phyloP scores from a whole-genome alignment of 306 rosid species.

The Prunus armeniaca region DNA sequence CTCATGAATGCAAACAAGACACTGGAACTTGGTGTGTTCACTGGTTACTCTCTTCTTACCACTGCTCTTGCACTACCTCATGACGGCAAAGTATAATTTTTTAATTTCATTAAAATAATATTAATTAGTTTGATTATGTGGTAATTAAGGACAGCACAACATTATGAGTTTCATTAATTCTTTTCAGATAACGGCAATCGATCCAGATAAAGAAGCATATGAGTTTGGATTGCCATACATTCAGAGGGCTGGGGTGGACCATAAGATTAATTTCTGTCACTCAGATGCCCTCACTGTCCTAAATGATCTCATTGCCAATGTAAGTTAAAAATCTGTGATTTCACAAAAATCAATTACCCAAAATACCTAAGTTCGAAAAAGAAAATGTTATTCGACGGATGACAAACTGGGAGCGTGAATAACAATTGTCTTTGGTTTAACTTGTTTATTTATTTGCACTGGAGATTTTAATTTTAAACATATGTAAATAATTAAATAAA shows the following conservation, averaged over 20 bases:
- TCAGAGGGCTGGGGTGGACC: constrained; percentile 50
- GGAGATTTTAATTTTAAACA: background rate
- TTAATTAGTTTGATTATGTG: too few relatives aligned
- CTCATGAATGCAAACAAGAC: constrained; percentile 59
- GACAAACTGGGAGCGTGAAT: too few relatives aligned
- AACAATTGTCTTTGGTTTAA: too few relatives aligned
- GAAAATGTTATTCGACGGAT: background rate
- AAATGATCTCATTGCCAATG: constrained; percentile 35
- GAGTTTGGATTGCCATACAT: constrained; percentile 53
- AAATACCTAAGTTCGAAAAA: too few relatives aligned
- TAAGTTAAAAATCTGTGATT: constrained; percentile 13
- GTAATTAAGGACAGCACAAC: too few relatives aligned
- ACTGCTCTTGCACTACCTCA: constrained; percentile 59
- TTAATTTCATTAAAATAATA: background rate
- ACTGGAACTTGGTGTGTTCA: constrained; percentile 57
- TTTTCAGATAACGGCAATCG: constrained; percentile 41
- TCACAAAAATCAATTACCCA: too few relatives aligned
- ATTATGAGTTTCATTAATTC: background rate
- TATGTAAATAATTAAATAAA: background rate
- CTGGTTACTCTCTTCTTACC: constrained; percentile 67
- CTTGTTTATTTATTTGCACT: background rate
- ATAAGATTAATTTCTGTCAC: constrained; percentile 50
- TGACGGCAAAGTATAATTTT: constrained; percentile 36
- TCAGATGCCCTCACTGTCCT: constrained; percentile 37
- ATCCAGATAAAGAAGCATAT: constrained; percentile 37